Evolutionary conservation across 2,329 filamentous ascomycete genomes (phyloP).

Genomic region (Graphium sp.): DNA sequence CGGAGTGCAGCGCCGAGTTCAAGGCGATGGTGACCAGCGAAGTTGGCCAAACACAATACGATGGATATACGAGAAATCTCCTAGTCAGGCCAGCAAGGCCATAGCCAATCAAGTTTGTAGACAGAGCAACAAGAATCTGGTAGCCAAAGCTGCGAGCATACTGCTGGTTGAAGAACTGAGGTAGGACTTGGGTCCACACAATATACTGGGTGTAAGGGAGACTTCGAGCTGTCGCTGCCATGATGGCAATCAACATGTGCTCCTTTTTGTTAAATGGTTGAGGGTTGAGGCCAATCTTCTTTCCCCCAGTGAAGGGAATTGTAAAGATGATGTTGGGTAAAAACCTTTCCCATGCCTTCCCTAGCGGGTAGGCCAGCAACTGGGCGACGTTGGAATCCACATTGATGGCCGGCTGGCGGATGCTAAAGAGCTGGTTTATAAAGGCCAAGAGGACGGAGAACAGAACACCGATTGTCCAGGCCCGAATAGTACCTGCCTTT

Average conservation of each 20-base stretch:
- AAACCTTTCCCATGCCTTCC: conserved; percentile 22
- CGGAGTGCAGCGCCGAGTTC: conserved; percentile 28
- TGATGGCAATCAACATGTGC: conserved; percentile 37
- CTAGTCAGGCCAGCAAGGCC: conserved; percentile 32
- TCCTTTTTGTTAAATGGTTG: conserved; percentile 37
- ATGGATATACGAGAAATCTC: conserved; percentile 32
- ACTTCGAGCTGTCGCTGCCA: conserved; percentile 32
- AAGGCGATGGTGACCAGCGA: conserved; percentile 31
- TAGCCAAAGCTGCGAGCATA: conserved; percentile 30
- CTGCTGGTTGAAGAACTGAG: conserved; percentile 30
- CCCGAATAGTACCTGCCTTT: conserved; percentile 32
- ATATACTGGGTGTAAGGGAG: conserved; percentile 31
- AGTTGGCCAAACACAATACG: conserved; percentile 35
- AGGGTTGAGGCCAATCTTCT: conserved; percentile 32
- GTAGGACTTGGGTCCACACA: conserved; percentile 29
- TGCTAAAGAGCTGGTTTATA: conserved; percentile 37
- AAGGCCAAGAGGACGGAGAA: conserved; percentile 27
- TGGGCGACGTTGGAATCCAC: conserved; percentile 35
- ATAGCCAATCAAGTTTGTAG: conserved; percentile 37
- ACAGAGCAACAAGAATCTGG: conserved; percentile 29
- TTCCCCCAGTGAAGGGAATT: conserved; percentile 24
- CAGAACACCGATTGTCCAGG: conserved; percentile 29
- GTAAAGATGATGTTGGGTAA: conserved; percentile 27
- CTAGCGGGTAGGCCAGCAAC: conserved; percentile 31
- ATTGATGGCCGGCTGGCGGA: conserved; percentile 31